phyloP scores from a whole-genome alignment of 176 grass and related monocot species.

The Tillandsia fasciculata region DNA sequence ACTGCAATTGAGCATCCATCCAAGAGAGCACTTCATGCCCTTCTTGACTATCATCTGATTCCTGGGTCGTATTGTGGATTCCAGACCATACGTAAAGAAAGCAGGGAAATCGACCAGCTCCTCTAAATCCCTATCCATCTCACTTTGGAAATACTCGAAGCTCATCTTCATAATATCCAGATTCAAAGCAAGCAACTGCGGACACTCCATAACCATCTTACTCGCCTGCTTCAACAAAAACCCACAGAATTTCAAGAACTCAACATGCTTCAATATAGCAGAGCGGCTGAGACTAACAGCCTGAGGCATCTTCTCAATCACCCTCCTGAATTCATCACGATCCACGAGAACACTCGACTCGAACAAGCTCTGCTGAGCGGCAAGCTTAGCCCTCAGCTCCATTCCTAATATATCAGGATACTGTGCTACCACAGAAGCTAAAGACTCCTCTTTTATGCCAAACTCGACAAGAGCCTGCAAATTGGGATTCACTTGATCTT shows the following conservation, averaged over 20 bases:
- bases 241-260: conserved; percentile 47
- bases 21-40: conserved; percentile 59
- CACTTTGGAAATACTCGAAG: conserved; percentile 56
- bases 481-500: conserved; percentile 54
- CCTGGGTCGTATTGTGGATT: conserved; percentile 51
- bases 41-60: conserved; percentile 43
- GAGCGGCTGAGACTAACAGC: conserved; percentile 52
- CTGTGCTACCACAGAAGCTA: conserved; percentile 38
- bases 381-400: conserved; percentile 48
- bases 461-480: conserved; percentile 39
- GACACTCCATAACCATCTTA: conserved; percentile 55
- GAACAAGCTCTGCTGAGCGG: conserved; percentile 44
- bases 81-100: conserved; percentile 68
- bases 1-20: conserved; percentile 64
- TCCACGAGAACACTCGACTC: conserved; percentile 48
- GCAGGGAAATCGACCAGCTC: conserved; percentile 65
- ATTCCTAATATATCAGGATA: conserved; percentile 50
- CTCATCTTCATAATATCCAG: conserved; percentile 72
- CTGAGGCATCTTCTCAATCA: conserved; percentile 67
- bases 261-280: conserved; percentile 52
- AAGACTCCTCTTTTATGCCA: conserved; percentile 44
- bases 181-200: conserved; percentile 54
- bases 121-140: conserved; percentile 57
- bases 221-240: conserved; percentile 54
- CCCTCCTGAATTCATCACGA: conserved; percentile 52